A percentile compares a stretch with the other conserved stretches of the same genome.
Evolutionary conservation across 495 filamentous ascomycete genomes (phyloP).

Genomic region (Astrothelium subdiscretum): DNA sequence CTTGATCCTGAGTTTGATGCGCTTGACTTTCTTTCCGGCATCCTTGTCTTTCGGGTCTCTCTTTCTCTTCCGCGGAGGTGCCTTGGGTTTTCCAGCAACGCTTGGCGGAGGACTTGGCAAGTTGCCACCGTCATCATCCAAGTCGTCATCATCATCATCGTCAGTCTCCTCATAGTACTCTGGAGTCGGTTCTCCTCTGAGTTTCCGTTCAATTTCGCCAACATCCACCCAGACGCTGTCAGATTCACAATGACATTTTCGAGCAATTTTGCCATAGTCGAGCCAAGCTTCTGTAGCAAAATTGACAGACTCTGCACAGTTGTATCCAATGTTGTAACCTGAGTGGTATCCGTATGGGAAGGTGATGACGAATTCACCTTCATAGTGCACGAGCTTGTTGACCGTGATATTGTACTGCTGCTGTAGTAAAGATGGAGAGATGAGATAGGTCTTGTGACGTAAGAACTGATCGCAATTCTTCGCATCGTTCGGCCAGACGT

Average conservation of each 20-base stretch:
- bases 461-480: slow-evolving; percentile 95
- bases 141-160: slow-evolving; percentile 59
- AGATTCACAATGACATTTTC: slow-evolving; percentile 88
- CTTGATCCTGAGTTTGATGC: slow-evolving; percentile 58
- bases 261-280: slow-evolving; percentile 88
- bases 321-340: slow-evolving; percentile 95
- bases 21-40: slow-evolving; percentile 55
- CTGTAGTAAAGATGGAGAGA: slow-evolving; percentile 78
- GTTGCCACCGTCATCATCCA: slow-evolving; percentile 52
- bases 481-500: slow-evolving; percentile 87
- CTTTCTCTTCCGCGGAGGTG: slow-evolving; percentile 48
- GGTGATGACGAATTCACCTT: slow-evolving; percentile 96
- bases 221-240: slow-evolving; percentile 99
- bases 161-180: slow-evolving; percentile 77
- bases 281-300: slow-evolving; percentile 93
- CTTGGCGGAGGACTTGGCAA: slow-evolving; percentile 73
- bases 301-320: slow-evolving; percentile 98
- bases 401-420: slow-evolving; percentile 86
- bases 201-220: slow-evolving; percentile 83
- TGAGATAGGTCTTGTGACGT: slow-evolving; percentile 96
- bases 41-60: slow-evolving; percentile 43
- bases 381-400: slow-evolving; percentile 89
- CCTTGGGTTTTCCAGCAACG: slow-evolving; percentile 49
- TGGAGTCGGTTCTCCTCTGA: slow-evolving; percentile 78
- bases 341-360: slow-evolving; percentile 98